Evolutionary conservation across 2,329 filamentous ascomycete species (phyloP), one percentile per base, ranked within the genome.

Genomic region (Periconia sp.): DNA sequence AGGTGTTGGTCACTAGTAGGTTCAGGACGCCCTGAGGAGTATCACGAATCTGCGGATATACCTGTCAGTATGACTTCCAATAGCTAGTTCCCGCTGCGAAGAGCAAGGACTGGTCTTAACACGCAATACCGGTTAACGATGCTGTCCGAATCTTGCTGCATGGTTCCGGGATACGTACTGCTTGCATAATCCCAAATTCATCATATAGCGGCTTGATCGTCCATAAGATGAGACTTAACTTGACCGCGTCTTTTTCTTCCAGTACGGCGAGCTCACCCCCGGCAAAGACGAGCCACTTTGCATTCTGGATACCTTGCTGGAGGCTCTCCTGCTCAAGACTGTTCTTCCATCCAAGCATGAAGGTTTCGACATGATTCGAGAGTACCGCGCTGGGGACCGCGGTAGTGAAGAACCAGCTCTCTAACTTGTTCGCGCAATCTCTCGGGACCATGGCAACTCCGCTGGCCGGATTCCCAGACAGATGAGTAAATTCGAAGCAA

Each of bases 121-220:
- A n/a, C n/a, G n/a, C n/a, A n/a, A n/a, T n/a, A n/a, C n/a, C n/a
- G n/a, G n/a, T n/a, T n/a, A n/a, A n/a, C n/a, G n/a, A n/a, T n/a
- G n/a, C n/a, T n/a, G n/a, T n/a, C n/a, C n/a, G n/a, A n/a, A n/a
- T n/a, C n/a, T n/a, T n/a, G n/a, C n/a, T n/a, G n/a, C n/a, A n/a
- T n/a, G n/a, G n/a, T n/a, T n/a, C n/a, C n/a, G n/a, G 13, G 31
- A 29, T 12, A 11, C 24, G 11, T 28, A 36, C 34, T 12, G 4
- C 5, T 3, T 28, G 10, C 4, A 36, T 12, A 18, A 45, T 33
- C 3, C 24, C 36, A 5, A 19, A 30, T 23, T 46, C 43, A 26
- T 41, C 43, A 7, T 15, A 46, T 4, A 46, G 23, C 9, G 43
- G 43, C 32, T 40, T 41, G 10, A 26, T 26, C 9, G 1, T 19